Evolutionary conservation across 306 rosid genomes (phyloP), one percentile per base, ranked within the genome.

Genomic region (Sechiopsis laciniata): DNA sequence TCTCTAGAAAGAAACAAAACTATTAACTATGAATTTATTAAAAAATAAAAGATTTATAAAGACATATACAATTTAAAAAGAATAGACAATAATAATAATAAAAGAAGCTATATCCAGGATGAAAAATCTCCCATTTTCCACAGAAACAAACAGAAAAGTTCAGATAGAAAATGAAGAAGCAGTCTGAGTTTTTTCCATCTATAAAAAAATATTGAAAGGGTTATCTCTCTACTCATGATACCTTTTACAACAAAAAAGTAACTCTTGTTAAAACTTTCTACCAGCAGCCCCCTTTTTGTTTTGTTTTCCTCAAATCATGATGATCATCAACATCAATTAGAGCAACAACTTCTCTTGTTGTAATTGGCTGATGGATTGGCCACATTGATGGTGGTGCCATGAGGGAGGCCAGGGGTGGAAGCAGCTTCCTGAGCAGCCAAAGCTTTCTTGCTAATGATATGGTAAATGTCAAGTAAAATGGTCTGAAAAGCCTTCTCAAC

Each of bases 401-500:
- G 90, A 73, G 94, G 90, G 82, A 84, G 22, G 42, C 84, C 83
- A 32, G 85, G 46, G 63, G 83, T 15, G 69, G 88, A 81, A 81
- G 82, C 52, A n/a, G 86, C 88, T 26, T 86, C 90, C 55, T 81
- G 87, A 42, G 94, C 88, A 15, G 94, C 94, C 51, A 88, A 74
- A 14, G 94, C 94, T 73, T 86, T 86, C 83, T 82, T 88, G 75
- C 94, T 88, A 52, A 88, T 74, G 54, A 88, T 79, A 21, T 88
- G 90, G 76, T 84, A 84, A 71, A 88, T 88, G 74, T 88, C 94
- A 57, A 84, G 82, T 81, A 88, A 76, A 45, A 88, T 83, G 78
- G 88, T 84, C 74, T 86, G 94, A 52, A 88, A 88, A 56, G 94
- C 94, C 77, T 86, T 88, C 80, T 88, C 94, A 16, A 88, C 88